Conservation (phyloP, 495 filamentous ascomycete species). For the Lepidopterella palustris region DNA sequence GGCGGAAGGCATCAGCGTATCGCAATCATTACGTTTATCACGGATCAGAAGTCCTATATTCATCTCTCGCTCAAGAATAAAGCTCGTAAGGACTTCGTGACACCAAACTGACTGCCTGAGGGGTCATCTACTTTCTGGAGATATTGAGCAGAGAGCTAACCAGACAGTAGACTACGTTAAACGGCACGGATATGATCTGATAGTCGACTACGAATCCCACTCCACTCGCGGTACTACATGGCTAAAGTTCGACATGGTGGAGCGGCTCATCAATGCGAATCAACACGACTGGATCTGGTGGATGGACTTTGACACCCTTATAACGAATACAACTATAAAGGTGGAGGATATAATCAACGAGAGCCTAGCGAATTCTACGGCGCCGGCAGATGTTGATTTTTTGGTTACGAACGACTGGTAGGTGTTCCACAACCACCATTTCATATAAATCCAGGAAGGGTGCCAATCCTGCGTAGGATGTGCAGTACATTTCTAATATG, state of each 20-base stretch:
- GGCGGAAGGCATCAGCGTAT: constrained; percentile 1
- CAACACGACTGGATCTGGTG: constrained; percentile 37
- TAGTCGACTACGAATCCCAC: constrained; percentile 30
- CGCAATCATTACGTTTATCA: constrained; percentile 26
- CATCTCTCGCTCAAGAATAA: constrained; percentile 28
- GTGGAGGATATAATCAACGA: constrained; percentile 26
- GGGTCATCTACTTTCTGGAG: background rate
- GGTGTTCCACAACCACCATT: background rate
- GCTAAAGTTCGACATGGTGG: constrained; percentile 31
- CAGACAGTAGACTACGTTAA: constrained; percentile 21
- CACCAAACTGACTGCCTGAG: too few relatives aligned
- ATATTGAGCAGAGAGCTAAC: too few relatives aligned
- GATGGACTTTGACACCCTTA: constrained; percentile 8
- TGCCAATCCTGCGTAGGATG: too few relatives aligned
- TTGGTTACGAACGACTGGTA: constrained; percentile 25
- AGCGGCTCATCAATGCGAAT: constrained; percentile 21
- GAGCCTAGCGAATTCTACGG: constrained; percentile 15
- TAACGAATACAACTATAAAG: background rate
- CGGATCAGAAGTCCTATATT: constrained; percentile 23
- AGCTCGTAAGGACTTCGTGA: constrained; percentile 26
- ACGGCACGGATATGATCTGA: constrained; percentile 26
- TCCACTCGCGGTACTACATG: constrained; percentile 15
- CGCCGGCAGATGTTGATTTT: constrained; percentile 21
- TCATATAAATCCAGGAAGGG: background rate
- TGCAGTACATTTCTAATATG: too few relatives aligned